phyloP scores from a whole-genome alignment of 495 filamentous ascomycete genomes.

The Aspergillus cristatus region DNA sequence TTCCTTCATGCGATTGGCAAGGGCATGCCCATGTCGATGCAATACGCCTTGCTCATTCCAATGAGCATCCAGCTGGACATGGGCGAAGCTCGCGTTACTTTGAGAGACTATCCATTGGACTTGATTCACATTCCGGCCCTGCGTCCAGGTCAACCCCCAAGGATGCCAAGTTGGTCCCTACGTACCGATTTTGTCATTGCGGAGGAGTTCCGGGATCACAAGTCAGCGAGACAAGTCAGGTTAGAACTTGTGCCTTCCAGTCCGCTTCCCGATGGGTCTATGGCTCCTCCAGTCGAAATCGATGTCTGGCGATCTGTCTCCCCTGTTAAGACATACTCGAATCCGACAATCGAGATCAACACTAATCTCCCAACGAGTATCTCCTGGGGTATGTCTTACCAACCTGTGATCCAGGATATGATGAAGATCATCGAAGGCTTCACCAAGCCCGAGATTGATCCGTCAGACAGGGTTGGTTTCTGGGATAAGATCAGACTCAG shows the following conservation, averaged over 20 bases:
- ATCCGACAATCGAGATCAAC: slow-evolving; percentile 84
- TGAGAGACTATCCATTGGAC: slow-evolving; percentile 91
- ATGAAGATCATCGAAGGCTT: slow-evolving; percentile 99
- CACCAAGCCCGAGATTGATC: slow-evolving; percentile 89
- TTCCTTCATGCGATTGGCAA: slow-evolving; percentile 88
- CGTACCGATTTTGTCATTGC: slow-evolving; percentile 93
- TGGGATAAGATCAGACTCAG: slow-evolving; percentile 98
- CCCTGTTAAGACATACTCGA: slow-evolving; percentile 93
- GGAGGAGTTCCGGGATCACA: slow-evolving; percentile 74
- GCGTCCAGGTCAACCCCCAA: slow-evolving; percentile 66
- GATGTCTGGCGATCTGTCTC: slow-evolving; percentile 87
- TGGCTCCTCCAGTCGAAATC: slow-evolving; percentile 54
- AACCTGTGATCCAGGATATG: slow-evolving; percentile 98
- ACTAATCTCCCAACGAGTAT: slow-evolving; percentile 84
- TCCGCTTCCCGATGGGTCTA: slow-evolving; percentile 35
- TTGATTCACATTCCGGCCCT: slow-evolving; percentile 83
- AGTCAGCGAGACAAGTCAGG: slow-evolving; percentile 68
- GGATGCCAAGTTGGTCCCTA: slow-evolving; percentile 72
- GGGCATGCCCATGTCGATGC: slow-evolving; percentile 84
- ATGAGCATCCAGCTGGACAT: slow-evolving; percentile 85
- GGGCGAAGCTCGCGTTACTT: slow-evolving; percentile 75
- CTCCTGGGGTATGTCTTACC: slow-evolving; percentile 95
- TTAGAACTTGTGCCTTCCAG: slow-evolving; percentile 78
- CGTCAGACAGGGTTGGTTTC: slow-evolving; percentile 88
- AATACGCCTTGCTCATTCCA: slow-evolving; percentile 81